Evolutionary conservation across 2,329 filamentous ascomycete species (phyloP).

Genomic region (Fusarium hostae): DNA sequence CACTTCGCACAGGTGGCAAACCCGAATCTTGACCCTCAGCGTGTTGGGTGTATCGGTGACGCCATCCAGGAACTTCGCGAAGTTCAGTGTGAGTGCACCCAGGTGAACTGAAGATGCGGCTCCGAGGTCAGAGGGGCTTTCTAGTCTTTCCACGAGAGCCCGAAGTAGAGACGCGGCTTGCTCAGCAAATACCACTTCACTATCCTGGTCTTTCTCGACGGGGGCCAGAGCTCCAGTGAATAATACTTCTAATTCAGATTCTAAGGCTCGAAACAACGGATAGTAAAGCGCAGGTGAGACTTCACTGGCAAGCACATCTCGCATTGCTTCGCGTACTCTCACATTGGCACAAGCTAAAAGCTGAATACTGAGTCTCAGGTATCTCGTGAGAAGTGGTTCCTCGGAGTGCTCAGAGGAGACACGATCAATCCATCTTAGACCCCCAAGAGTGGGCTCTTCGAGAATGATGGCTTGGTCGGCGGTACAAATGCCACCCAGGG

Average conservation of each 20-base stretch:
- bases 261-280: conserved; percentile 72
- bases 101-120: conserved; percentile 72
- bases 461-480: conserved; percentile 66
- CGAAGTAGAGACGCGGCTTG: conserved; percentile 73
- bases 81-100: conserved; percentile 71
- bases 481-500: conserved; percentile 73
- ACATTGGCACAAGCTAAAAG: conserved; percentile 72
- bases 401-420: conserved; percentile 68
- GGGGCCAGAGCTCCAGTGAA: conserved; percentile 67
- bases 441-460: conserved; percentile 67
- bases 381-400: conserved; percentile 69
- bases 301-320: conserved; percentile 74
- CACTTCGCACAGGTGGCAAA: conserved; percentile 74
- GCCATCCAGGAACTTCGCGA: conserved; percentile 73
- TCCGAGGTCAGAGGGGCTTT: conserved; percentile 70
- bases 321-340: conserved; percentile 72
- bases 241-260: conserved; percentile 71
- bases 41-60: conserved; percentile 65
- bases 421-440: conserved; percentile 73
- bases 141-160: conserved; percentile 71
- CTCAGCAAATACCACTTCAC: conserved; percentile 73
- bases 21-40: conserved; percentile 73
- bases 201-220: conserved; percentile 64
- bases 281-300: conserved; percentile 71
- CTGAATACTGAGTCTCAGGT: conserved; percentile 72